These are phyloP conservation scores for Arabidopsis lyrata DNA, from an alignment of 441 rosid genomes.

Conservation along the genomic window DNA sequence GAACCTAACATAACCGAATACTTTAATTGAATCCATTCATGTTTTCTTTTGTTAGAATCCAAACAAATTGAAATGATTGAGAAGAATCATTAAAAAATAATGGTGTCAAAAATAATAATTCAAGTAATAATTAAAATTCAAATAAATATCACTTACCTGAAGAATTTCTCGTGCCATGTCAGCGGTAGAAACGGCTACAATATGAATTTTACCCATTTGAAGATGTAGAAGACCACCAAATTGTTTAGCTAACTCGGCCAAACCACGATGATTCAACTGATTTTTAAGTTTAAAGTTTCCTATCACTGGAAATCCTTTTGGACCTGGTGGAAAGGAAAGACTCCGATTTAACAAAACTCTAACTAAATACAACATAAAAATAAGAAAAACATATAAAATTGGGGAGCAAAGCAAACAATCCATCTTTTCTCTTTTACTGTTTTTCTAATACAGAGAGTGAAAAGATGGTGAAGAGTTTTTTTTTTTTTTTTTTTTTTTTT, in stretches of 20 bases:
- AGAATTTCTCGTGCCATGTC: conserved; percentile 60
- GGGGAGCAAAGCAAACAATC: conserved; percentile 36
- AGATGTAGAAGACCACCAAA: conserved; percentile 64
- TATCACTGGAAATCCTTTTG: conserved; percentile 56
- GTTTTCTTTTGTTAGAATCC: neutral
- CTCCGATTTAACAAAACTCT: conserved; percentile 9
- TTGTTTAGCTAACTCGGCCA: conserved; percentile 50
- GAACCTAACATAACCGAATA: conserved; percentile 34
- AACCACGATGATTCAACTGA: conserved; percentile 61
- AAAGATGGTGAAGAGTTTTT: conserved; percentile 23
- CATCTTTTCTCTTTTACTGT: conserved; percentile 7
- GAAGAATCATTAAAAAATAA: neutral
- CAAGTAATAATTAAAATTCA: neutral
- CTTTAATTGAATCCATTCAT: neutral
- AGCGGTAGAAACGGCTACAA: conserved; percentile 55
- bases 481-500: neutral
- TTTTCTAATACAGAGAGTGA: neutral
- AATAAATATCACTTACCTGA: conserved; percentile 32
- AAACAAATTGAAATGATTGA: neutral
- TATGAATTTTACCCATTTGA: conserved; percentile 72
- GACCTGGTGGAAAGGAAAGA: conserved; percentile 56
- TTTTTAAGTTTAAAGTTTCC: conserved; percentile 57
- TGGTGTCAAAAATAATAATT: neutral
- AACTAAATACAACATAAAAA: conserved; percentile 13
- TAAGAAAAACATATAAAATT: conserved; percentile 15